Percentiles rank a stretch among this genome's conserved stretches.
Evolutionary conservation across 163 green algal species (phyloP).

Genomic region (Volvox carteri): DNA sequence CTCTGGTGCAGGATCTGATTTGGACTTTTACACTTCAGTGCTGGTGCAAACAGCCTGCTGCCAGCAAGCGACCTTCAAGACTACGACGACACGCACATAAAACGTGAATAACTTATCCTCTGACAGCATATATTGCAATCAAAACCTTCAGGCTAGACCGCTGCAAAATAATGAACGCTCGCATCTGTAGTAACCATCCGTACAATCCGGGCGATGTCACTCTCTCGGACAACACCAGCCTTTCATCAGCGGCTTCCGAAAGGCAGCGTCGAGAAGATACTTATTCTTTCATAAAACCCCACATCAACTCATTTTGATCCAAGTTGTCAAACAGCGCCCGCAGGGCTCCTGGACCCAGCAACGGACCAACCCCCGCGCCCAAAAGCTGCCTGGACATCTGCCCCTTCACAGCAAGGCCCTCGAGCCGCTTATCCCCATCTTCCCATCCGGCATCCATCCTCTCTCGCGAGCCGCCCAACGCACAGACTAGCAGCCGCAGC

Average conservation of each 20-base stretch:
- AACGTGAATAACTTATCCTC: too few species aligned
- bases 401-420: neutral
- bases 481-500: neutral
- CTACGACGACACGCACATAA: too few species aligned
- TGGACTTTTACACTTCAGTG: neutral
- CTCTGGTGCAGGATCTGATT: neutral
- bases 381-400: neutral
- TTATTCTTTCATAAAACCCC: neutral
- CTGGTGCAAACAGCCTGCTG: too few species aligned
- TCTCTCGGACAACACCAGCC: too few species aligned
- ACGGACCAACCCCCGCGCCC: neutral
- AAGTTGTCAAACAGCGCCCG: conserved; percentile 32
- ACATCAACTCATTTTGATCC: conserved; percentile 43
- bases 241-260: too few species aligned
- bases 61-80: too few species aligned
- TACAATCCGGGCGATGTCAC: too few species aligned
- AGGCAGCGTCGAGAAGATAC: too few species aligned
- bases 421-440: neutral
- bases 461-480: neutral
- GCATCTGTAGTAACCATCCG: too few species aligned
- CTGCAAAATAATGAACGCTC: too few species aligned
- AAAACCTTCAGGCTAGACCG: too few species aligned
- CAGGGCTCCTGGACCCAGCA: neutral
- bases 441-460: neutral
- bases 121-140: too few species aligned